A percentile compares a stretch with the other conserved stretches of the same genome.
Evolutionary conservation across 768 basidiomycete genomes (phyloP).

Genomic region (Tulasnella sp.): DNA sequence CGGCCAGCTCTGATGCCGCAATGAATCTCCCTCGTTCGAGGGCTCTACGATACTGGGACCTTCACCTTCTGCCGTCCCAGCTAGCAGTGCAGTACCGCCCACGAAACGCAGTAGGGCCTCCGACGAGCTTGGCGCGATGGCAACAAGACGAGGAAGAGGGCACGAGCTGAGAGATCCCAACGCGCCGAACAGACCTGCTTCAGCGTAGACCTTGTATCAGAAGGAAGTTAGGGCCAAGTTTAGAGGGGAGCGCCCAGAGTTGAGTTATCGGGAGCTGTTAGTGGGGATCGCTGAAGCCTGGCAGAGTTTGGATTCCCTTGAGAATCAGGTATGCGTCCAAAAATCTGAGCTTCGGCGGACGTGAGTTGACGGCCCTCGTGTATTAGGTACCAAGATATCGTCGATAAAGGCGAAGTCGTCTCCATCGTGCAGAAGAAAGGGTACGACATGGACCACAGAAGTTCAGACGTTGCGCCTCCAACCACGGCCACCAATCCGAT

Average conservation of each 20-base stretch:
- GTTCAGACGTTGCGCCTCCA: no score
- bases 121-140: slow-evolving; percentile 39
- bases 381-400: slow-evolving; percentile 19
- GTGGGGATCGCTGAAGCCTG: slow-evolving; percentile 46
- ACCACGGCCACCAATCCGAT: no score
- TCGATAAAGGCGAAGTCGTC: slow-evolving; percentile 4
- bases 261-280: slow-evolving; percentile 71
- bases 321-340: background rate
- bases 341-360: no score
- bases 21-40: background rate
- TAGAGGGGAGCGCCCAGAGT: slow-evolving; percentile 57
- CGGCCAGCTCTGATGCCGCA: background rate
- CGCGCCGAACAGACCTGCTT: slow-evolving; percentile 89
- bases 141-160: slow-evolving; percentile 45
- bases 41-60: background rate
- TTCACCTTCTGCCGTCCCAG: background rate
- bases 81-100: background rate
- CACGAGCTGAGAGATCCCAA: slow-evolving; percentile 83
- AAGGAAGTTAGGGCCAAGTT: slow-evolving; percentile 78
- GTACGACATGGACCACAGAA: slow-evolving; percentile 13
- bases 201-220: slow-evolving; percentile 92
- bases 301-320: slow-evolving; percentile 1
- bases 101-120: slow-evolving; percentile 7
- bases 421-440: slow-evolving; percentile 1
- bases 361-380: no score